A percentile compares a stretch with the other conserved stretches of the same genome.
Evolutionary conservation across 208 protist species (phyloP).

Genomic region (Acanthamoeba culbertsoni): DNA sequence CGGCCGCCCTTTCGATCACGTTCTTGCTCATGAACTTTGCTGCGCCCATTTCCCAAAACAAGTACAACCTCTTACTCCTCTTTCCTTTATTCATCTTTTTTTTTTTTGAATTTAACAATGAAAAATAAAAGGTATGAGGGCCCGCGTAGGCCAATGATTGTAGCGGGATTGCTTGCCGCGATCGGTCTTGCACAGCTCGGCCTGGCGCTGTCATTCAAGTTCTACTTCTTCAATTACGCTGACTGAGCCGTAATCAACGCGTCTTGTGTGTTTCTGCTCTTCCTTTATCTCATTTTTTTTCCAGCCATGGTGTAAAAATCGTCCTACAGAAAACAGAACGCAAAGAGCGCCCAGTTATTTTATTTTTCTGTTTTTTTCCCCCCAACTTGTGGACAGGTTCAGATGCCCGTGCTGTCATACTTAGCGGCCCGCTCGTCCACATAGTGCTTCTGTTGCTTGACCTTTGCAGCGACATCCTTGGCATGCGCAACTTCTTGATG

Average conservation of each 20-base stretch:
- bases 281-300: neutral
- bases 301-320: neutral
- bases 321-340: no score
- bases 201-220: slow-evolving; percentile 29
- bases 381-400: neutral
- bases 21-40: slow-evolving; percentile 54
- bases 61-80: neutral
- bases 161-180: neutral
- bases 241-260: neutral
- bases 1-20: neutral
- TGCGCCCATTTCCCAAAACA: slow-evolving; percentile 28
- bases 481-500: neutral
- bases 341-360: no score
- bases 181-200: slow-evolving; percentile 18
- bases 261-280: neutral
- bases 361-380: neutral
- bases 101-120: neutral
- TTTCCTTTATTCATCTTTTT: neutral
- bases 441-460: neutral
- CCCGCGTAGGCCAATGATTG: neutral
- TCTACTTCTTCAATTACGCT: slow-evolving; percentile 45
- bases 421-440: neutral
- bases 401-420: neutral
- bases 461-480: neutral
- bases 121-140: neutral